Conservation (phyloP, 768 basidiomycete genomes). For the Macrolepiota albuminosa region DNA sequence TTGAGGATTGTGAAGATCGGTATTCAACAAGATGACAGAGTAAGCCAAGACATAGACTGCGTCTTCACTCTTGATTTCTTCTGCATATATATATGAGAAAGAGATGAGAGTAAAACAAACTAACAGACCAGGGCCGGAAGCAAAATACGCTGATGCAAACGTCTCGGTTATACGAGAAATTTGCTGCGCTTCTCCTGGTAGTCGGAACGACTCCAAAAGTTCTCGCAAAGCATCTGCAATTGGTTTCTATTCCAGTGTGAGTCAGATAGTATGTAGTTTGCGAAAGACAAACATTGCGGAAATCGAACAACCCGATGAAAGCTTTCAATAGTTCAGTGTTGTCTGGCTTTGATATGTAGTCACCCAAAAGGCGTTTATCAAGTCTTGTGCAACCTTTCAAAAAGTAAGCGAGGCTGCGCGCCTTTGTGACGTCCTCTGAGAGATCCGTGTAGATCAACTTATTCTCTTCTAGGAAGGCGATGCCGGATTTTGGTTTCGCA, state of each 20-base stretch:
- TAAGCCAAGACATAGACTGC: slow-evolving; percentile 92
- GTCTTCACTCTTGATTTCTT: slow-evolving; percentile 86
- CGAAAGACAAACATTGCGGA: slow-evolving; percentile 63
- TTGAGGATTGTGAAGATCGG: slow-evolving; percentile 94
- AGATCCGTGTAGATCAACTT: slow-evolving; percentile 76
- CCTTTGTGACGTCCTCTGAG: slow-evolving; percentile 48
- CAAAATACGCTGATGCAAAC: slow-evolving; percentile 89
- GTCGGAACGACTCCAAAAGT: slow-evolving; percentile 85
- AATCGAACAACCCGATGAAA: slow-evolving; percentile 87
- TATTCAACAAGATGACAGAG: slow-evolving; percentile 98
- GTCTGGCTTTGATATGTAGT: slow-evolving; percentile 87
- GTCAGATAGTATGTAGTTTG: not conserved
- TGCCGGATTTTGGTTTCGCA: slow-evolving; percentile 83
- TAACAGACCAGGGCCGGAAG: slow-evolving; percentile 67
- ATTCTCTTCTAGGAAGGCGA: slow-evolving; percentile 90
- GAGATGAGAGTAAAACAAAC: not conserved
- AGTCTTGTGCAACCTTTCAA: slow-evolving; percentile 79
- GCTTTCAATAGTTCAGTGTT: slow-evolving; percentile 81
- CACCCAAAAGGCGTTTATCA: slow-evolving; percentile 91
- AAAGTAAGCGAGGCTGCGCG: slow-evolving; percentile 76
- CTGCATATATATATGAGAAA: slow-evolving; percentile 31
- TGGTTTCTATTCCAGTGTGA: slow-evolving; percentile 59
- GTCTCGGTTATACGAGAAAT: slow-evolving; percentile 92
- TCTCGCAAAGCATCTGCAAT: slow-evolving; percentile 96
- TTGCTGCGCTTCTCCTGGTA: slow-evolving; percentile 94